These are phyloP conservation scores for Ophiobolus disseminans DNA, from an alignment of 2,329 filamentous ascomycete species.

Conservation along the genomic window DNA sequence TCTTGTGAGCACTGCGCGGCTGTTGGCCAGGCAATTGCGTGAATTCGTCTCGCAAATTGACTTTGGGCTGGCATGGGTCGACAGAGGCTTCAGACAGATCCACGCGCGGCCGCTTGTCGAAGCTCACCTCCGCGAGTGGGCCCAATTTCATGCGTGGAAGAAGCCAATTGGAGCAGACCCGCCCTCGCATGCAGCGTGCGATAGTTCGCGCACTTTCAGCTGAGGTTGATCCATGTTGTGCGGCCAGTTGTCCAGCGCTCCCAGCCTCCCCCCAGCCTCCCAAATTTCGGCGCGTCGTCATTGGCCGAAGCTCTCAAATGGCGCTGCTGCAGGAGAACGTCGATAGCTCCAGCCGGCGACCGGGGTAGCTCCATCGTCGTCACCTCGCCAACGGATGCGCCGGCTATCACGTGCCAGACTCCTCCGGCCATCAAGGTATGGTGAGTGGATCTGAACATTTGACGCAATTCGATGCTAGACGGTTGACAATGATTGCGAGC, in stretches of 20 bases:
- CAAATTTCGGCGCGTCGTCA: constrained; percentile 26
- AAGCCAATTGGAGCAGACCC: constrained; percentile 38
- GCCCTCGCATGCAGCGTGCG: constrained; percentile 29
- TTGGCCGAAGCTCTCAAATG: constrained; percentile 23
- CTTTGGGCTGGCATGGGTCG: constrained; percentile 19
- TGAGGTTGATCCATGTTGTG: constrained; percentile 30
- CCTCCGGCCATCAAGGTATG: background rate
- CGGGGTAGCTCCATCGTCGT: constrained; percentile 14
- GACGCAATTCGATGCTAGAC: too few species aligned
- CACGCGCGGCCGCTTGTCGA: constrained; percentile 21
- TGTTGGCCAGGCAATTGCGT: constrained; percentile 35
- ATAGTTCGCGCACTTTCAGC: constrained; percentile 44
- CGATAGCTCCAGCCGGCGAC: constrained; percentile 15
- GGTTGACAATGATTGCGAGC: too few species aligned
- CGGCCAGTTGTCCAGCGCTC: constrained; percentile 21
- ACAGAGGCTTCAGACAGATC: constrained; percentile 25
- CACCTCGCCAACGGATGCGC: constrained; percentile 13
- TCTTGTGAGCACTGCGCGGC: constrained; percentile 23
- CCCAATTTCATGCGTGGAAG: constrained; percentile 38
- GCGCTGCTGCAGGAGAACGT: constrained; percentile 16
- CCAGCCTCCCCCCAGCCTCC: constrained; percentile 36
- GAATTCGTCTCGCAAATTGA: constrained; percentile 9
- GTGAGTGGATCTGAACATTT: background rate
- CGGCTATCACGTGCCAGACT: constrained; percentile 19
- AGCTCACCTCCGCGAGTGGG: constrained; percentile 24